phyloP scores from a whole-genome alignment of 1,284 basidiomycete species.

The Amylostereum areolatum region DNA sequence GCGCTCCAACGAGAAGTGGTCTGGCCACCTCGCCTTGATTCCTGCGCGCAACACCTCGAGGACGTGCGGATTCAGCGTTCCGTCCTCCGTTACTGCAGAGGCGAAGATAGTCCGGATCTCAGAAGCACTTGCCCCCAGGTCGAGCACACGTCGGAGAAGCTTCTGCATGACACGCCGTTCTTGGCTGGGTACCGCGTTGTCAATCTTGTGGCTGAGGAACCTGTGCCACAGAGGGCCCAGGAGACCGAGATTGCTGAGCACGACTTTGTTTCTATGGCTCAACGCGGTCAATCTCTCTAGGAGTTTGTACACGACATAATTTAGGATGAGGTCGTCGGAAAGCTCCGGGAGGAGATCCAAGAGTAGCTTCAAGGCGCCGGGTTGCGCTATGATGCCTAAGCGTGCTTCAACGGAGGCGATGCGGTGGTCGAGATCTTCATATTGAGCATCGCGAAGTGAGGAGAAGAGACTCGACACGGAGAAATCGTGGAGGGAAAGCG shows the following conservation, averaged over 20 bases:
- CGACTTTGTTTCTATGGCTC: conserved; percentile 62
- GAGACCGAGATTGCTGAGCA: conserved; percentile 53
- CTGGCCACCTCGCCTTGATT: conserved; percentile 67
- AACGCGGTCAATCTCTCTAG: conserved; percentile 54
- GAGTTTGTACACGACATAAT: conserved; percentile 51
- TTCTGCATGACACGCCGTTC: conserved; percentile 55
- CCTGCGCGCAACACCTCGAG: conserved; percentile 62
- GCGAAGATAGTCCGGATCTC: conserved; percentile 59
- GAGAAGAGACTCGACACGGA: conserved; percentile 46
- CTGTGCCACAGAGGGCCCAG: conserved; percentile 45
- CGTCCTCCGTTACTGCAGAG: conserved; percentile 35
- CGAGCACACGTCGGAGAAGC: conserved; percentile 55
- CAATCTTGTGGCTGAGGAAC: conserved; percentile 20
- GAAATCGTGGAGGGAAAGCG: conserved; percentile 59
- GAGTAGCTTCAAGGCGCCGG: conserved; percentile 50
- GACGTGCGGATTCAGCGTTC: conserved; percentile 50
- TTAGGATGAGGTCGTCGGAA: conserved; percentile 21
- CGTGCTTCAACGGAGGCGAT: conserved; percentile 36
- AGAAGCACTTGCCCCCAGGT: conserved; percentile 61
- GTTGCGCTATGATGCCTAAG: conserved; percentile 44
- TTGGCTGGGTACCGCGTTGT: conserved; percentile 26
- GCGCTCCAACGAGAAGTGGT: conserved; percentile 64
- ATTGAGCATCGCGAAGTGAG: conserved; percentile 27
- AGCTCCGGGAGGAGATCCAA: conserved; percentile 36
- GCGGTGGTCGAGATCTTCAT: conserved; percentile 24